phyloP scores from a whole-genome alignment of 2,329 filamentous ascomycete genomes.

The Calonectria hawksworthii region DNA sequence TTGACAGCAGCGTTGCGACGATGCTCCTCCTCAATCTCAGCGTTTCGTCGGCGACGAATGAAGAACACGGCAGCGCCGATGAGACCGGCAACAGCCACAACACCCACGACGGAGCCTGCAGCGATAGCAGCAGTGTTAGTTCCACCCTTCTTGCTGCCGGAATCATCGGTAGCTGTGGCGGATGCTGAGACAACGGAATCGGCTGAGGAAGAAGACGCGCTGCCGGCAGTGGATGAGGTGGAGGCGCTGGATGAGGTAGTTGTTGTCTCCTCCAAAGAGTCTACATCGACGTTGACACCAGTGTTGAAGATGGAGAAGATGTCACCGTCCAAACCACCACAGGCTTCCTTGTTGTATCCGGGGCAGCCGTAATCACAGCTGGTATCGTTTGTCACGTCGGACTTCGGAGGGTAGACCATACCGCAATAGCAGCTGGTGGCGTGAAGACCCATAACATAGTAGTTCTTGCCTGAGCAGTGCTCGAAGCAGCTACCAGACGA shows the following conservation, averaged over 20 bases:
- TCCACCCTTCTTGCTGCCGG: conserved; percentile 47
- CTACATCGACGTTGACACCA: conserved; percentile 58
- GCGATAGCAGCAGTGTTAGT: conserved; percentile 88
- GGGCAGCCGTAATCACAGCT: conserved; percentile 77
- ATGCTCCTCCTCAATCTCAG: conserved; percentile 87
- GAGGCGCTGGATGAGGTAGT: conserved; percentile 44
- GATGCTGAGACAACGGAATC: conserved; percentile 16
- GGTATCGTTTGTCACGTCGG: conserved; percentile 65
- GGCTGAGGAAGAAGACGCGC: background rate
- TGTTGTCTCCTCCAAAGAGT: conserved; percentile 35
- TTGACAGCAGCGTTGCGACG: conserved; percentile 84
- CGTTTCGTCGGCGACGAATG: conserved; percentile 81
- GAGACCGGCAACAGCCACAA: conserved; percentile 77
- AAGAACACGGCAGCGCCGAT: conserved; percentile 80
- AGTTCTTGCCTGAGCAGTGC: conserved; percentile 59
- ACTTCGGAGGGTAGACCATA: conserved; percentile 72
- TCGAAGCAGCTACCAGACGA: conserved; percentile 58
- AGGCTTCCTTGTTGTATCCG: conserved; percentile 73
- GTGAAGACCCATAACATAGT: conserved; percentile 73
- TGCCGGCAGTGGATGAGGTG: conserved; percentile 12
- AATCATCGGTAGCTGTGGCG: conserved; percentile 34
- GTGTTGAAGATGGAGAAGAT: conserved; percentile 66
- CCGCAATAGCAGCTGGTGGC: conserved; percentile 82
- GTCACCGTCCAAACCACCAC: conserved; percentile 57
- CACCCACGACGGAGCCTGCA: conserved; percentile 88